Conservation (phyloP, 164 flowering plant species). For the Paratinospora sagittata region DNA sequence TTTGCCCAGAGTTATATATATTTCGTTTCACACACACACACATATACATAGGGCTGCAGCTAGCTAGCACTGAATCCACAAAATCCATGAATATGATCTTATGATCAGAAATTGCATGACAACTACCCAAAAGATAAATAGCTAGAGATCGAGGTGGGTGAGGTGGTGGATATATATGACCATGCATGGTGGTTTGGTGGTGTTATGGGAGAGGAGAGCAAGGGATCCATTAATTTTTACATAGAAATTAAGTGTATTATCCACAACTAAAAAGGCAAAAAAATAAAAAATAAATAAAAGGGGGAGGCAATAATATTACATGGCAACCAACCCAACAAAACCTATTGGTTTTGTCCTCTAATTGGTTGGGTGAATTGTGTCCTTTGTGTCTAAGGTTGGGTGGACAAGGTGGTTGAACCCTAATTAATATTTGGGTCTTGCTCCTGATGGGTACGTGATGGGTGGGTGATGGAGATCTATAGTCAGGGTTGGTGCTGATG, state of each 20-base stretch:
- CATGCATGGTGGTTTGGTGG: not conserved
- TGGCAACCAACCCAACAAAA: not conserved
- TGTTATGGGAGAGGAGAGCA: not conserved
- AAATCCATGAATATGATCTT: not conserved
- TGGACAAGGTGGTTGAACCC: constrained; percentile 13
- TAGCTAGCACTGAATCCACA: constrained; percentile 13
- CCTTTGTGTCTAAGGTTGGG: constrained; percentile 15
- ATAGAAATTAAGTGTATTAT: constrained; percentile 4
- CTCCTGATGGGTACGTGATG: too few species aligned
- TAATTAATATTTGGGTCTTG: not conserved
- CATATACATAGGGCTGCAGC: not conserved
- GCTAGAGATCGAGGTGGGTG: not conserved
- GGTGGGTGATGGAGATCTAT: too few species aligned
- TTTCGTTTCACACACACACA: not conserved
- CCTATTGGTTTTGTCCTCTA: not conserved
- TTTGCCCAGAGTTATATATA: not conserved
- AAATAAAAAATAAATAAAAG: not conserved
- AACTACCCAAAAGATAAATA: constrained; percentile 1
- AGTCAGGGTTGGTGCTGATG: too few species aligned
- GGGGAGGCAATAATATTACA: too few species aligned
- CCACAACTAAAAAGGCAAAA: constrained; percentile 7
- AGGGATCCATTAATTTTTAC: not conserved
- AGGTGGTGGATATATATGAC: not conserved
- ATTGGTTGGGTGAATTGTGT: not conserved
- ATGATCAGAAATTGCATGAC: not conserved